phyloP scores from a whole-genome alignment of 2,329 filamentous ascomycete species.

The Sphaerostilbella broomeana region DNA sequence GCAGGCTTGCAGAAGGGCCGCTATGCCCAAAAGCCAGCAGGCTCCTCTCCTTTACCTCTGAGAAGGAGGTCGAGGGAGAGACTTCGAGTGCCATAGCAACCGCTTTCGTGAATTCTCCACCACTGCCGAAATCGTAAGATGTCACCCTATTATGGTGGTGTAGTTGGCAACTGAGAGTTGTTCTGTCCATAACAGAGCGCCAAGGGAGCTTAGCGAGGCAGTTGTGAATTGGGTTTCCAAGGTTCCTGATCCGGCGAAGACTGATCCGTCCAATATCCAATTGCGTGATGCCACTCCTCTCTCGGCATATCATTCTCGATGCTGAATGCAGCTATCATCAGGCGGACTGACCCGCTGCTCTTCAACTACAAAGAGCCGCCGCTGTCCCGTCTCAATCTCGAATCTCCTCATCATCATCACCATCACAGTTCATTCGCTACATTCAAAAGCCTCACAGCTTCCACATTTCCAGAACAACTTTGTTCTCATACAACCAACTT shows the following conservation, averaged over 20 bases:
- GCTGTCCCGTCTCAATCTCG: constrained; percentile 8
- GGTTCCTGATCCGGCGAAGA: constrained; percentile 8
- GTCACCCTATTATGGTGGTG: background rate
- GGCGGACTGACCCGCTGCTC: constrained; percentile 2
- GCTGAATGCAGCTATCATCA: constrained; percentile 12
- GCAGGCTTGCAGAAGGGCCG: no score
- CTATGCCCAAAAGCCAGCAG: background rate
- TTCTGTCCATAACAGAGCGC: no score
- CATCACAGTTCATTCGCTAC: constrained; percentile 1
- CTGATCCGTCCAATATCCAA: background rate
- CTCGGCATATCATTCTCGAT: background rate
- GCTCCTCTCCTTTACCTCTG: background rate
- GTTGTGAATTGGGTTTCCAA: background rate
- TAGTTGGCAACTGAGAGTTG: no score
- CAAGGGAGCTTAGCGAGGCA: no score
- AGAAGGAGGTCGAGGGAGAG: background rate
- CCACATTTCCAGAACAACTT: background rate
- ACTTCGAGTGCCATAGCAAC: background rate
- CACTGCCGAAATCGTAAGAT: background rate
- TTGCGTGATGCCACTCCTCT: constrained; percentile 5
- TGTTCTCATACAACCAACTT: constrained; percentile 16
- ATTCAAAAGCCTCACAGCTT: no score
- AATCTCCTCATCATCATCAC: constrained; percentile 1
- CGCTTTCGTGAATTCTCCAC: constrained; percentile 2
- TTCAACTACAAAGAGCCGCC: constrained; percentile 15